Evolutionary conservation across 805 yeast species (phyloP), one percentile per base, ranked within the genome.

Genomic region (Sungouiozyma intestinalis): DNA sequence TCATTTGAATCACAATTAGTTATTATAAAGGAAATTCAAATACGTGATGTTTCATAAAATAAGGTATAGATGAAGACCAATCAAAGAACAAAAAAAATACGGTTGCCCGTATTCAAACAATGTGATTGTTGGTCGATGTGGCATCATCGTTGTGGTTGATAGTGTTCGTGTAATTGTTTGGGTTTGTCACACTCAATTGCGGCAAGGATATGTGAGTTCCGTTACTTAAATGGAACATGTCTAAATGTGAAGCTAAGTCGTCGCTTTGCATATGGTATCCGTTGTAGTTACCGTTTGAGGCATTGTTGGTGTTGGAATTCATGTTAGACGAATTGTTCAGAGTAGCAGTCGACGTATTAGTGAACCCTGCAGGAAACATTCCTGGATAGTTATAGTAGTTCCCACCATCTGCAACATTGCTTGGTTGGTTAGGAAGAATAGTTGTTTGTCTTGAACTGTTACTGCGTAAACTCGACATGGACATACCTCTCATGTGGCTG

Each of bases 321-420:
- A 42, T 17, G n/a, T 14, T 24, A 24, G 29, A 24, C 9, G 11
- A 24, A 24, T 24, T 24, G 17, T 46, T 47, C 16, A 35, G 41
- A 16, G 42, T 36, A 16, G 11, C 39, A 7, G 31, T 35, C 14
- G 40, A 31, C 33, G 29, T 32, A 7, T 34, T 24, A 3, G 33
- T 39, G 20, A 35, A 40, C 8, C 47, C 50, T 16, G 40, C 49
- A 0, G 65, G 63, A 34, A 57, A 60, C 40, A 49, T 47, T 1
- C 63, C 64, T n/a, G 65, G 63, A 40, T 59, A 60, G 33, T 52
- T 55, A 40, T 48, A 51, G 43, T 51, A 55, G 9, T 35, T 36
- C 14, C 43, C 40, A 29, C 42, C 42, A 2, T 49, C 45, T 8
- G 50, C 3, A 47, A 42, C 6, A n/a, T n/a, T n/a, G 48, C 40